Evolutionary conservation across 805 yeast species (phyloP), one percentile per base, ranked within the genome.

Genomic region (Saturnispora sanitii): DNA sequence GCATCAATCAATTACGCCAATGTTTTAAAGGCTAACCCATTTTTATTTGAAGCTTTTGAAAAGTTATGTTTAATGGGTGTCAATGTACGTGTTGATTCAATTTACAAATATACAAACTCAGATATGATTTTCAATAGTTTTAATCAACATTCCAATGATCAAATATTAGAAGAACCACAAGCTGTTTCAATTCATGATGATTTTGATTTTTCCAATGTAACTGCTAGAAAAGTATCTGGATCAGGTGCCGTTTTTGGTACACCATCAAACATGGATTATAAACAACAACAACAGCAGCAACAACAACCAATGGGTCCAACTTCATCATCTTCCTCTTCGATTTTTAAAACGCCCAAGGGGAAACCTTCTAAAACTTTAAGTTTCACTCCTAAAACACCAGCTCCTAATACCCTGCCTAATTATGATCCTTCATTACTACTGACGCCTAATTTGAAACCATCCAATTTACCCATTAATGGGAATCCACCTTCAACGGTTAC

Each of bases 31-130:
- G 61, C 69, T 47, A 83, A 92, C 55, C 95, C 94, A 15, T 84
- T 68, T 54, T 69, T 86, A 31, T 86, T 92, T 73, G 96, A 86
- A 54, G 86, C 96, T 0, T 78, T 85, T 47, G 85, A 79, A 48
- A 79, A 79, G 33, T 63, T 92, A 36, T 77, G 86, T 51, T 67
- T 69, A 36, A 63, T 81, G 61, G 92, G 94, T 11, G 84, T 81
- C 16, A 73, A 73, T 43, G 69, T 86, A 16, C 74, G 77, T 43
- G 75, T 79, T 5, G 72, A 72, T 47, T 58, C 77, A 0, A 64
- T 78, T 22, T 79, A 66, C 56, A 70, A 68, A 43, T 47, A 35
- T 12, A 17, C 16, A n/a, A n/a, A 27, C n/a, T 6, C 7, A 12
- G 13, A 11, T 7, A 12, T 12, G 13, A n/a, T 6, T 16, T 12